Percentiles rank a stretch among this genome's conserved stretches.
Conservation (phyloP, 2,329 filamentous ascomycete species). For the Didymella segeticola region DNA sequence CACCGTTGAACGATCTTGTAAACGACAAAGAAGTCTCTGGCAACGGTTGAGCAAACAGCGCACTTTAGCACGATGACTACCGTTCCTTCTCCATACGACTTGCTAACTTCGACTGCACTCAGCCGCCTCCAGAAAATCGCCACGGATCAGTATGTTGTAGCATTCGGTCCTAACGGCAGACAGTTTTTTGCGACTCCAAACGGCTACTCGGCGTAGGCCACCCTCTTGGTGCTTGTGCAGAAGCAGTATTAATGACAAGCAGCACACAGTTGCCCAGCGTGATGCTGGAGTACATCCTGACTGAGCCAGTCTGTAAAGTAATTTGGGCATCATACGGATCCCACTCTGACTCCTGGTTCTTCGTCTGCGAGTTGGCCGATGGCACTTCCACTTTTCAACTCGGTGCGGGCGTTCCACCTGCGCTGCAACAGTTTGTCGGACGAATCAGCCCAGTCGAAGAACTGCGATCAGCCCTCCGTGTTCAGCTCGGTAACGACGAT, state of each 20-base stretch:
- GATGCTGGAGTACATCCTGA: slow-evolving; percentile 16
- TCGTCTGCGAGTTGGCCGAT: slow-evolving; percentile 26
- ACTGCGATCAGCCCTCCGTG: slow-evolving; percentile 20
- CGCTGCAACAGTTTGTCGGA: slow-evolving; percentile 19
- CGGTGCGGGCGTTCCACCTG: slow-evolving; percentile 18
- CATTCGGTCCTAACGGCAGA: slow-evolving; percentile 29
- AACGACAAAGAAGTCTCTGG: no score
- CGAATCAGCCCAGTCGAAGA: neutral
- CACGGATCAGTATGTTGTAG: slow-evolving; percentile 35
- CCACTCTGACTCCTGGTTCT: slow-evolving; percentile 36
- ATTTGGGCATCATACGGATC: slow-evolving; percentile 37
- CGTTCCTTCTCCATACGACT: neutral
- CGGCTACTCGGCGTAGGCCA: slow-evolving; percentile 40
- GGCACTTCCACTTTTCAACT: slow-evolving; percentile 14
- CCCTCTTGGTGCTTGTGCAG: no score
- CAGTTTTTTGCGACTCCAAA: slow-evolving; percentile 37
- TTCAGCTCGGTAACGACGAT: slow-evolving; percentile 32
- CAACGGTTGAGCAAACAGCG: no score
- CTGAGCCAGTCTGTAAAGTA: slow-evolving; percentile 23
- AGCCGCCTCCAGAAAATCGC: slow-evolving; percentile 21
- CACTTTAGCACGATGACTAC: neutral
- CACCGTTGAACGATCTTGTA: no score
- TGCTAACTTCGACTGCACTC: slow-evolving; percentile 15
- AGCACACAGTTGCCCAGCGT: slow-evolving; percentile 31
- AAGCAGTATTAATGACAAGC: slow-evolving; percentile 5